phyloP scores from a whole-genome alignment of 2,329 filamentous ascomycete species.

The Pochonia chlamydosporia region DNA sequence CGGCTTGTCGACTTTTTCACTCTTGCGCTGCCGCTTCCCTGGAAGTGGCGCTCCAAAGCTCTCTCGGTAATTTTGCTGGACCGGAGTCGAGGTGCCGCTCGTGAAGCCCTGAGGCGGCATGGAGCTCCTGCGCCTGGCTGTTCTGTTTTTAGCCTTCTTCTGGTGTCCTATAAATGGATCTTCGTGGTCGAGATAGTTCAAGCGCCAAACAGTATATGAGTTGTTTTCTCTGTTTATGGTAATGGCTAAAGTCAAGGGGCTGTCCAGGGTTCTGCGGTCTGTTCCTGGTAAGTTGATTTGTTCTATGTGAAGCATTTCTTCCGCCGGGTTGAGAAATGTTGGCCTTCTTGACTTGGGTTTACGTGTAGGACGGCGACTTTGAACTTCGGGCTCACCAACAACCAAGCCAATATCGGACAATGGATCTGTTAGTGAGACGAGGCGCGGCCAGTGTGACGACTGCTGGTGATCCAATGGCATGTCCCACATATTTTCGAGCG shows the following conservation, averaged over 20 bases:
- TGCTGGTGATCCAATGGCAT: conserved; percentile 45
- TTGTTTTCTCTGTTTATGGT: conserved; percentile 74
- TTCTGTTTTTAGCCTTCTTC: conserved; percentile 39
- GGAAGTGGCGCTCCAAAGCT: conserved; percentile 62
- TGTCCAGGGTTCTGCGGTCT: conserved; percentile 28
- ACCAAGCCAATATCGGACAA: conserved; percentile 80
- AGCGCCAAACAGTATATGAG: conserved; percentile 79
- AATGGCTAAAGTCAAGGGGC: conserved; percentile 65
- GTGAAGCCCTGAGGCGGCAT: conserved; percentile 63
- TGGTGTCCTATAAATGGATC: conserved; percentile 44
- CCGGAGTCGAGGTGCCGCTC: conserved; percentile 72
- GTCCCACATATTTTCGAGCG: conserved; percentile 54
- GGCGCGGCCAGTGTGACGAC: conserved; percentile 58
- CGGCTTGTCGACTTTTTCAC: conserved; percentile 43
- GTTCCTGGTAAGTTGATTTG: conserved; percentile 51
- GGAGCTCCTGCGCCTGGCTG: conserved; percentile 52
- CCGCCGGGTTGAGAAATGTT: conserved; percentile 63
- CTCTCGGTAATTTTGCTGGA: conserved; percentile 66
- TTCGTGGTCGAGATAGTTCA: conserved; percentile 69
- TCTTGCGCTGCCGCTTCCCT: conserved; percentile 47
- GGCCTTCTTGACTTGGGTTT: conserved; percentile 35
- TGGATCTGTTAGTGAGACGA: conserved; percentile 82
- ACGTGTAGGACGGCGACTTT: conserved; percentile 18
- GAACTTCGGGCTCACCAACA: conserved; percentile 51
- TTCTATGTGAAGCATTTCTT: conserved; percentile 82